These are phyloP conservation scores for Leccinum incarnatum DNA, from an alignment of 768 basidiomycete genomes.

Conservation along the genomic window DNA sequence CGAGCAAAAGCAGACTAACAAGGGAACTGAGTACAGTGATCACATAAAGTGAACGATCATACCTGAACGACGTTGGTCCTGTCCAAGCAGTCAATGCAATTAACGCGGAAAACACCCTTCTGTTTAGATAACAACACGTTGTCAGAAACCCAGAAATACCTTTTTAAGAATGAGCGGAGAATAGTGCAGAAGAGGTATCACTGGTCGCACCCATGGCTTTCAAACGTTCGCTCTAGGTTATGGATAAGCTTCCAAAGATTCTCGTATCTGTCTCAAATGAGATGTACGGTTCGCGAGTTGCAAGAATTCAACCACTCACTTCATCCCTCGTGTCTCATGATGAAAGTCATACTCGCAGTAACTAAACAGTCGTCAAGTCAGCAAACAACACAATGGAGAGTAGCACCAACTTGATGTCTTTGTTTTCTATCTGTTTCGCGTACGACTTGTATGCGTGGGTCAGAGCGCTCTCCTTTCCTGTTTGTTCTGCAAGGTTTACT, in stretches of 20 bases:
- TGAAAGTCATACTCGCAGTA: slow-evolving; percentile 93
- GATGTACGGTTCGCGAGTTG: background rate
- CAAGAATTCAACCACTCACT: slow-evolving; percentile 44
- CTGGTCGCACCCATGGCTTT: slow-evolving; percentile 66
- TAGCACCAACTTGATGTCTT: slow-evolving; percentile 53
- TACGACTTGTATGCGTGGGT: slow-evolving; percentile 76
- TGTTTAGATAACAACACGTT: slow-evolving; percentile 72
- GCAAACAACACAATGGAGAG: background rate
- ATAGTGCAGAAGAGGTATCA: background rate
- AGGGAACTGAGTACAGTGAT: slow-evolving; percentile 3
- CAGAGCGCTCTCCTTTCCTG: slow-evolving; percentile 82
- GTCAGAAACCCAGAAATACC: slow-evolving; percentile 82
- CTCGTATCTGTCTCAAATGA: slow-evolving; percentile 61
- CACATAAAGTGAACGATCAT: slow-evolving; percentile 11
- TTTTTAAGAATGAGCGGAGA: slow-evolving; percentile 26
- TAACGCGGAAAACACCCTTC: slow-evolving; percentile 83
- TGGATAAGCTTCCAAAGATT: slow-evolving; percentile 79
- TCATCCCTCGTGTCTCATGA: slow-evolving; percentile 91
- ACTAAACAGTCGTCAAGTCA: slow-evolving; percentile 34
- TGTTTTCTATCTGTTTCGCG: slow-evolving; percentile 51
- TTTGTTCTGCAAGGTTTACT: slow-evolving; percentile 88
- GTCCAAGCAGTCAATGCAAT: slow-evolving; percentile 95
- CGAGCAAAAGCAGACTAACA: slow-evolving; percentile 87
- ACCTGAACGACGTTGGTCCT: slow-evolving; percentile 94
- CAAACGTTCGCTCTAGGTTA: slow-evolving; percentile 70